Evolutionary conservation across 2,329 filamentous ascomycete genomes (phyloP), one percentile per base, ranked within the genome.

Genomic region (Colletotrichum sansevieriae): DNA sequence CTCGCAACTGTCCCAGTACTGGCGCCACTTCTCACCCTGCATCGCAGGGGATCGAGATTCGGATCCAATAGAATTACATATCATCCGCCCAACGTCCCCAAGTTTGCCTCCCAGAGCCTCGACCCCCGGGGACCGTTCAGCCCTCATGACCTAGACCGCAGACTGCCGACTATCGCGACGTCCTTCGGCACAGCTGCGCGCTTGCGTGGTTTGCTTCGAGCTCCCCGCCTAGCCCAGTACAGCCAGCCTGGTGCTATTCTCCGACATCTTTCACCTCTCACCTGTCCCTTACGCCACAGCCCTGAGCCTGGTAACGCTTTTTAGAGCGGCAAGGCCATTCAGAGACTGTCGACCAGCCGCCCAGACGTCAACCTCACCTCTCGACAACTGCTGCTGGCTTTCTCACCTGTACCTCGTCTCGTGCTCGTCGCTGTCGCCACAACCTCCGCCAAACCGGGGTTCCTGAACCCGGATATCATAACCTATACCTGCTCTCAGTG

Each of bases 11-110:
- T 55, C 29, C 47, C 55, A 25, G 47, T 55, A 43, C 41, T 61
- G 49, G 49, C 49, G 66, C 55, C 63, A 67, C 64, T 56, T 33
- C 59, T 49, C 41, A 43, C 54, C 47, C 47, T 58, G 68, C 46
- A 70, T 63, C 54, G 68, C 59, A 57, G 64, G 59, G 68, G 54
- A 68, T 70, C 58, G 43, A 43, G 68, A 70, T 68, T 52, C 44
- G 41, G 46, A 63, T 58, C 57, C 41, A 47, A 22, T 33, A 22
- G 25, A 46, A 59, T 65, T 52, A 56, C 56, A 41, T 52, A 66
- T 61, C 55, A 61, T 55, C 43, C 15, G 22, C 37, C 10, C 49
- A 22, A 65, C 22, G 35, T 56, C 41, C 55, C 49, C 18, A 4
- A 4, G 4, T 57, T 52, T 35, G 52, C 52, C 58, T 20, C 41